A percentile compares a stretch with the other conserved stretches of the same genome.
These are phyloP conservation scores for Pleodorina starrii DNA, from an alignment of 139 green algal species.

Conservation along the genomic window DNA sequence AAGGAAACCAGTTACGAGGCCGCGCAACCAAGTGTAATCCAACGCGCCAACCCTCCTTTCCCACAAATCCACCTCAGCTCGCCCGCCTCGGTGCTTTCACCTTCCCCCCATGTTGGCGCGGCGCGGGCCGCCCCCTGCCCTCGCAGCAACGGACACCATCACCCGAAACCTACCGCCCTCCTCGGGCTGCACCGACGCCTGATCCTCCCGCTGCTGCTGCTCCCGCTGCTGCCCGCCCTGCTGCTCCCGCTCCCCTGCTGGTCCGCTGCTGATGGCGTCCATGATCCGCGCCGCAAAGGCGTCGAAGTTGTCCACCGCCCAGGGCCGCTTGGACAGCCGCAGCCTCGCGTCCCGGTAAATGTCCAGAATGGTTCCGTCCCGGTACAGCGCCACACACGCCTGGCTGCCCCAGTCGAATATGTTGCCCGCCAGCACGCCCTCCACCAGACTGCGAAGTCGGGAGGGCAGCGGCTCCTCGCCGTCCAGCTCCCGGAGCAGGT, in stretches of 20 bases:
- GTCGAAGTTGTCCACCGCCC: conserved; percentile 93
- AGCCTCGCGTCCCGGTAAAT: conserved; percentile 83
- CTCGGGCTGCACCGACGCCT: no score
- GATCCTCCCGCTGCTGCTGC: no score
- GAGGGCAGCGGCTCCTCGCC: conserved; percentile 59
- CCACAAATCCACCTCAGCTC: no score
- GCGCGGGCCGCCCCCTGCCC: no score
- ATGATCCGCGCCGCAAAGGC: conserved; percentile 66
- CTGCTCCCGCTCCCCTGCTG: background rate
- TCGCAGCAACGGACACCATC: no score
- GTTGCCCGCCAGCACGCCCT: conserved; percentile 85
- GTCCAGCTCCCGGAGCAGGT: conserved; percentile 96
- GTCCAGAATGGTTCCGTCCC: conserved; percentile 94
- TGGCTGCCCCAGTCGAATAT: conserved; percentile 99
- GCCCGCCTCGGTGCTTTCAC: no score
- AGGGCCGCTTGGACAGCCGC: conserved; percentile 85
- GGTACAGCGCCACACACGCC: conserved; percentile 92
- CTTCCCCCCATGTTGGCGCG: no score
- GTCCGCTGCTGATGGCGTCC: background rate
- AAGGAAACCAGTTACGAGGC: no score
- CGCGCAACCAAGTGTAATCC: no score
- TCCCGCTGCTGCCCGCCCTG: no score
- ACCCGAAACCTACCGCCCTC: no score
- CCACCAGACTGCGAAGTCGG: conserved; percentile 88
- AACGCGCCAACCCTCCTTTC: no score